Evolutionary conservation across 345 rosid genomes (phyloP).

Genomic region (Eucalyptus erythrocorys): DNA sequence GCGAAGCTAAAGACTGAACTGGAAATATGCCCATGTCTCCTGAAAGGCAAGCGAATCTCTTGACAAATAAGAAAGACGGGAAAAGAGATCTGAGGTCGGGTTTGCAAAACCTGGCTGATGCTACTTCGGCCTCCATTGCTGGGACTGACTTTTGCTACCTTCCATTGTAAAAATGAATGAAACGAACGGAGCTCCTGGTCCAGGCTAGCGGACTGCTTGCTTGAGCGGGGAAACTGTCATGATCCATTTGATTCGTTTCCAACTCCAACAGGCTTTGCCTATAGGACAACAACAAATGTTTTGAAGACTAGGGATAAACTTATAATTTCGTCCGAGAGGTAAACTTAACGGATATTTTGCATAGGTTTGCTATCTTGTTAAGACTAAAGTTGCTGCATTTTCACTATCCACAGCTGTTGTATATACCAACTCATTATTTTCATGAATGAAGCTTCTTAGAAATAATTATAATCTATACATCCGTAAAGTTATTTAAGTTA

Average conservation of each 20-base stretch:
- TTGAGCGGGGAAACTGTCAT: too few species aligned
- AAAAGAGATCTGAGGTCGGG: background rate
- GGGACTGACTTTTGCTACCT: background rate
- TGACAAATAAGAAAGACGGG: background rate
- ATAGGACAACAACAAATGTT: background rate
- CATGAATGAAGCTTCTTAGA: background rate
- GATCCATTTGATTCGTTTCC: background rate
- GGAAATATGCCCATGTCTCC: background rate
- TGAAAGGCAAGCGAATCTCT: background rate
- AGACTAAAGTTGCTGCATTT: background rate
- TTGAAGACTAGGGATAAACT: background rate
- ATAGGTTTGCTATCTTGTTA: background rate
- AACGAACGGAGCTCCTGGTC: background rate
- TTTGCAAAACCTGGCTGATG: background rate
- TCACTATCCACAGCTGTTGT: background rate
- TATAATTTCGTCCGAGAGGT: background rate
- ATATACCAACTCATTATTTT: background rate
- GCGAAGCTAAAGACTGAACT: background rate
- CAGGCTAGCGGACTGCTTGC: too few species aligned
- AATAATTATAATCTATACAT: background rate
- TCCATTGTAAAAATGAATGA: background rate
- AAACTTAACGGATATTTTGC: background rate
- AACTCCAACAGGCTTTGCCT: background rate
- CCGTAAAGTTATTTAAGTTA: background rate
- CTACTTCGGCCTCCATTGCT: background rate